Percentiles rank a stretch among this genome's conserved stretches.
Conservation (phyloP, 164 flowering plant species). For the Macadamia integrifolia region DNA sequence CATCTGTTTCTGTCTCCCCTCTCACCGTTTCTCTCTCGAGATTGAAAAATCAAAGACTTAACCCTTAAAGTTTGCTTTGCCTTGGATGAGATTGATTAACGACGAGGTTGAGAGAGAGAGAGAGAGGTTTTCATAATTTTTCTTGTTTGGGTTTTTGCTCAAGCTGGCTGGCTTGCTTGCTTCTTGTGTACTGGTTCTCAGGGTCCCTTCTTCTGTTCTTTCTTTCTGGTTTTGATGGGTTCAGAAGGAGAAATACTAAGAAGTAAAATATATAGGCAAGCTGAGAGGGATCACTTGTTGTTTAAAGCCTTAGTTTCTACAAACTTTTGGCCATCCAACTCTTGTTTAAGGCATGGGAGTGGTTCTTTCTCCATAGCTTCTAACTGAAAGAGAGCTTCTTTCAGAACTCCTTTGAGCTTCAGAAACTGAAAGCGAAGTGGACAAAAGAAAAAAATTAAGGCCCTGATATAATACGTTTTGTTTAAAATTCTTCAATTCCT, state of each 20-base stretch:
- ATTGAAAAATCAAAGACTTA: slow-evolving; percentile 27
- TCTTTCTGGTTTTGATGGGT: slow-evolving; percentile 36
- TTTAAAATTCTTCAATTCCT: neutral
- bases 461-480: too few species aligned
- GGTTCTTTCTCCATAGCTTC: slow-evolving; percentile 11
- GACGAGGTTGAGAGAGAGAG: slow-evolving; percentile 7
- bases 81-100: slow-evolving; percentile 16
- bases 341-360: slow-evolving; percentile 15
- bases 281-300: slow-evolving; percentile 12
- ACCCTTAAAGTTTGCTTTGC: neutral
- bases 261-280: slow-evolving; percentile 26
- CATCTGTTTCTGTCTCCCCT: neutral
- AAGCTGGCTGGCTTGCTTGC: slow-evolving; percentile 8
- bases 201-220: slow-evolving; percentile 3
- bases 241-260: slow-evolving; percentile 27
- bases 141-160: neutral
- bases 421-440: too few species aligned
- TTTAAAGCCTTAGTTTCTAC: slow-evolving; percentile 9
- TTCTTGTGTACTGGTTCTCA: slow-evolving; percentile 11
- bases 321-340: slow-evolving; percentile 20
- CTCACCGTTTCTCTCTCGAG: slow-evolving; percentile 18
- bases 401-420: too few species aligned
- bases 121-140: slow-evolving; percentile 12
- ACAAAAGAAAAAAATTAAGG: too few species aligned
- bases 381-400: slow-evolving; percentile 1